These are phyloP conservation scores for Forsythia suspensa DNA, from an alignment of 257 asterid species.

Conservation along the genomic window DNA sequence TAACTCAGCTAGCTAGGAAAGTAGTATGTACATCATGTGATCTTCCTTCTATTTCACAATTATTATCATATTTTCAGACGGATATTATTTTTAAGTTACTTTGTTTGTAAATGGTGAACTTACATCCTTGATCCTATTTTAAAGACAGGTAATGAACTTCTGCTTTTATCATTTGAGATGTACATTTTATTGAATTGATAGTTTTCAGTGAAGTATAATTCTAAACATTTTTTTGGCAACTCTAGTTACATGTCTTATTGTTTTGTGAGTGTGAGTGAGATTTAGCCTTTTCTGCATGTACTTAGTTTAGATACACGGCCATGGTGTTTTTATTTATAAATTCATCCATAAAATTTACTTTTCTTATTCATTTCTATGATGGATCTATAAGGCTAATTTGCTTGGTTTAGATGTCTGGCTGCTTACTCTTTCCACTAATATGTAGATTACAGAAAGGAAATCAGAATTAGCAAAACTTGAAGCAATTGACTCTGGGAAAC, in stretches of 20 bases:
- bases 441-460: slow-evolving; percentile 77
- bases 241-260: background rate
- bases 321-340: slow-evolving; percentile 1
- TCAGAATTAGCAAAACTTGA: slow-evolving; percentile 74
- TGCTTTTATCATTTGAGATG: too few relatives aligned
- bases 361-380: background rate
- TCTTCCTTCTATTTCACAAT: background rate
- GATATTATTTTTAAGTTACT: background rate
- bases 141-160: background rate
- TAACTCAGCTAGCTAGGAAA: background rate
- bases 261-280: background rate
- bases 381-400: slow-evolving; percentile 5
- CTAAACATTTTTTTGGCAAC: background rate
- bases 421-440: slow-evolving; percentile 17
- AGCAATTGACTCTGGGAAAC: slow-evolving; percentile 85
- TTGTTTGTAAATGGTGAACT: background rate
- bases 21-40: background rate
- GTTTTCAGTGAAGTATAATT: background rate
- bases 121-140: background rate
- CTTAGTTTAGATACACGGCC: background rate
- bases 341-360: background rate
- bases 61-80: background rate
- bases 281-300: background rate
- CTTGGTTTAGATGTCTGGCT: slow-evolving; percentile 14
- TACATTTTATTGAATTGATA: background rate